Evolutionary conservation across 2,329 filamentous ascomycete species (phyloP).

Genomic region (Fulvia fulva): DNA sequence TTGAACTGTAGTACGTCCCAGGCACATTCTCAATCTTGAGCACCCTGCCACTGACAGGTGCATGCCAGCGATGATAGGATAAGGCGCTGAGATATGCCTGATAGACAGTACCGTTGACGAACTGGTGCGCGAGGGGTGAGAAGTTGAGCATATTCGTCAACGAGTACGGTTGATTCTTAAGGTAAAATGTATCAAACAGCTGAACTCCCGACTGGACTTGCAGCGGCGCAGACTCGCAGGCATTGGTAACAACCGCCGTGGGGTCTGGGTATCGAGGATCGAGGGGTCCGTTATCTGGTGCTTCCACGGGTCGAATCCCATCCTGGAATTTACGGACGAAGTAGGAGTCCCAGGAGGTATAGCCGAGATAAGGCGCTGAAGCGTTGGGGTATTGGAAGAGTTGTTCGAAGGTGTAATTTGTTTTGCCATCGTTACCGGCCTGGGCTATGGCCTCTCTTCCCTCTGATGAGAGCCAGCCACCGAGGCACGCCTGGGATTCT

Average conservation of each 20-base stretch:
- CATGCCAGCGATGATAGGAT: constrained; percentile 69
- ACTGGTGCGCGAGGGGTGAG: constrained; percentile 51
- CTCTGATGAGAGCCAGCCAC: constrained; percentile 39
- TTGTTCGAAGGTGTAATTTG: constrained; percentile 40
- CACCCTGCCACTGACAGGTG: constrained; percentile 60
- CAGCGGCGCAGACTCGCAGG: constrained; percentile 61
- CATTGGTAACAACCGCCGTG: constrained; percentile 54
- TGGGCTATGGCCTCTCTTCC: constrained; percentile 33
- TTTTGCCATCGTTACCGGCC: constrained; percentile 24
- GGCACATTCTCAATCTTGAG: constrained; percentile 41
- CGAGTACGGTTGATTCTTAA: constrained; percentile 65
- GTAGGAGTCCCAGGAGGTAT: constrained; percentile 65
- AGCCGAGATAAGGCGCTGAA: constrained; percentile 52
- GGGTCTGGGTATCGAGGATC: constrained; percentile 52
- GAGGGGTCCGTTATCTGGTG: constrained; percentile 55
- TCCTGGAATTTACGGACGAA: constrained; percentile 52
- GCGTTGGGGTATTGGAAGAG: constrained; percentile 59
- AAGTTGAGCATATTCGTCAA: constrained; percentile 45
- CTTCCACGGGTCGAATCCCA: constrained; percentile 49
- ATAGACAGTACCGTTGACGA: constrained; percentile 62
- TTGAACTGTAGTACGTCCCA: neutral
- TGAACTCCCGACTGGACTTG: constrained; percentile 49
- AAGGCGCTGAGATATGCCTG: constrained; percentile 65
- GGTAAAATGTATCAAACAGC: constrained; percentile 60
- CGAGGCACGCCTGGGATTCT: constrained; percentile 35